Percentiles rank a stretch among this genome's conserved stretches.
phyloP scores from a whole-genome alignment of 169 alveolate genomes.

The Eimeria falciformis region DNA sequence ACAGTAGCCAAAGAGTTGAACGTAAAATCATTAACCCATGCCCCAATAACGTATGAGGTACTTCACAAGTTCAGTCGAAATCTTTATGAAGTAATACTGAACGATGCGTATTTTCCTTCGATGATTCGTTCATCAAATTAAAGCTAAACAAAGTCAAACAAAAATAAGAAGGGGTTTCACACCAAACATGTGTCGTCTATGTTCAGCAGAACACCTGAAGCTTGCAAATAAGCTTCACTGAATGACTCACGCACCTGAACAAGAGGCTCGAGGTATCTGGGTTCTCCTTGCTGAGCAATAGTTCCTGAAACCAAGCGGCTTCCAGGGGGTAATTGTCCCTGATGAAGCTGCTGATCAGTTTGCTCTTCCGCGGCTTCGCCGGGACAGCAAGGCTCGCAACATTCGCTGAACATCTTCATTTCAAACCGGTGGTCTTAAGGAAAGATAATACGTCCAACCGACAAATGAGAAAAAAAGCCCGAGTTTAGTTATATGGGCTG shows the following conservation, averaged over 20 bases:
- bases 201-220: too few relatives aligned
- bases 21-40: too few relatives aligned
- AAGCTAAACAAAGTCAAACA: too few relatives aligned
- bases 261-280: slow-evolving; percentile 76
- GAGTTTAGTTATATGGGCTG: not conserved
- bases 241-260: slow-evolving; percentile 61
- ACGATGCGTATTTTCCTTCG: too few relatives aligned
- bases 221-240: not conserved
- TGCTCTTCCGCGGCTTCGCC: slow-evolving; percentile 69
- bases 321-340: slow-evolving; percentile 64
- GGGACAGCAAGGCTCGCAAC: slow-evolving; percentile 70
- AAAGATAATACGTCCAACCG: not conserved
- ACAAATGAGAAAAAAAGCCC: not conserved
- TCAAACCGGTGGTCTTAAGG: not conserved
- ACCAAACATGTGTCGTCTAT: too few relatives aligned
- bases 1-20: too few relatives aligned
- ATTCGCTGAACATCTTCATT: slow-evolving; percentile 63
- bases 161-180: too few relatives aligned
- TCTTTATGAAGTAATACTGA: too few relatives aligned
- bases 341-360: slow-evolving; percentile 61
- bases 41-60: too few relatives aligned
- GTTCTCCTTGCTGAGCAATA: slow-evolving; percentile 75
- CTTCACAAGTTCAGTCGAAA: too few relatives aligned
- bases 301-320: slow-evolving; percentile 77
- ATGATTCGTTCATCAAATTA: too few relatives aligned